These are phyloP conservation scores for Pistacia atlantica DNA, from an alignment of 345 rosid genomes.

Conservation along the genomic window DNA sequence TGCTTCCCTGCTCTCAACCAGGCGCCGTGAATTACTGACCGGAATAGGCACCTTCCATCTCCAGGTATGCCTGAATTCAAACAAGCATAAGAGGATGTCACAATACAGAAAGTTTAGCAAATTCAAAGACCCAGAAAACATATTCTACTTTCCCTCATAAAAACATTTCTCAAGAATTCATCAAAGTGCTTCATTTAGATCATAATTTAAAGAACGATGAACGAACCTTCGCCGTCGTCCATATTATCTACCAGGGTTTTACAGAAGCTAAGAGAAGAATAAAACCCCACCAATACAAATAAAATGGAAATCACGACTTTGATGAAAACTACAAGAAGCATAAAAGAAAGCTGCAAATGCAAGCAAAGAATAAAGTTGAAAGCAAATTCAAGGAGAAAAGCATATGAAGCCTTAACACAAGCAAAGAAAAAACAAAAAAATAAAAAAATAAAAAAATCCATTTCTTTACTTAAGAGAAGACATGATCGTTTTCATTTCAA, in stretches of 20 bases:
- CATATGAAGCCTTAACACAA: neutral
- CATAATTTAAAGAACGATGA: neutral
- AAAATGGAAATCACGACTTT: neutral
- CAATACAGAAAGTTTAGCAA: neutral
- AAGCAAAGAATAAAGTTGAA: slow-evolving; percentile 36
- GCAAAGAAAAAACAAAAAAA: too few species aligned
- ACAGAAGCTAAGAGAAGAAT: neutral
- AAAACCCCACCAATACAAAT: slow-evolving; percentile 1
- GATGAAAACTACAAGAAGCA: slow-evolving; percentile 3
- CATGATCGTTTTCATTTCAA: neutral
- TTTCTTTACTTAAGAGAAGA: neutral
- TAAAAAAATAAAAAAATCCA: neutral
- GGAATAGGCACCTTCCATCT: slow-evolving; percentile 75
- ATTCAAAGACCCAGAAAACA: neutral
- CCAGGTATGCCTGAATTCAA: slow-evolving; percentile 54
- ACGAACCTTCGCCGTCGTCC: slow-evolving; percentile 41
- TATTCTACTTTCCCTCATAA: neutral
- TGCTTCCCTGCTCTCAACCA: slow-evolving; percentile 55
- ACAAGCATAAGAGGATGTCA: slow-evolving; percentile 3
- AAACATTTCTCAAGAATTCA: neutral
- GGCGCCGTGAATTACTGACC: slow-evolving; percentile 64
- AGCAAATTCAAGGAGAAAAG: slow-evolving; percentile 27
- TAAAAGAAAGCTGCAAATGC: slow-evolving; percentile 9
- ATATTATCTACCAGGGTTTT: slow-evolving; percentile 24
- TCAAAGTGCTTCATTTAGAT: neutral